Percentiles rank a stretch among this genome's conserved stretches.
phyloP scores from a whole-genome alignment of 2,329 filamentous ascomycete genomes.

The Sclerotinia subarctica region DNA sequence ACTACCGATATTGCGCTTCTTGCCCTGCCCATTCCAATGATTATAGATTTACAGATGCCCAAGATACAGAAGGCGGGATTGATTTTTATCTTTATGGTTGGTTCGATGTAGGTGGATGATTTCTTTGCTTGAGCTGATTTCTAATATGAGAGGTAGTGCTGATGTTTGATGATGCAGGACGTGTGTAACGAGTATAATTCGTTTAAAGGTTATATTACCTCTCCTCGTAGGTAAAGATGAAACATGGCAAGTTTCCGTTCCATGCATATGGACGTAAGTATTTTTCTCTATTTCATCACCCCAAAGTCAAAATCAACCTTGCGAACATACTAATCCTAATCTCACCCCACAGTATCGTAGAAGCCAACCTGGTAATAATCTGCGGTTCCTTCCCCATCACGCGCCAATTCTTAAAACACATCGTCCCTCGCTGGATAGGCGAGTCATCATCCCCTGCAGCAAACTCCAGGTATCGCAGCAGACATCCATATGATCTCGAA shows the following conservation, averaged over 20 bases:
- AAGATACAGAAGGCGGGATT: slow-evolving; percentile 11
- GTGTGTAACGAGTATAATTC: slow-evolving; percentile 10
- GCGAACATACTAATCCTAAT: background rate
- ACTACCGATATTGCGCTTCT: slow-evolving; percentile 10
- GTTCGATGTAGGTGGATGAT: slow-evolving; percentile 1
- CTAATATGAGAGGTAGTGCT: background rate
- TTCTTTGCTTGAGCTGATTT: background rate
- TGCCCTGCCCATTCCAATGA: background rate
- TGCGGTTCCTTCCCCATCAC: slow-evolving; percentile 17
- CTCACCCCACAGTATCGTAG: background rate
- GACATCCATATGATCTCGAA: slow-evolving; percentile 2
- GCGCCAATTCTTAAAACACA: slow-evolving; percentile 8
- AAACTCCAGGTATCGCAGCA: background rate
- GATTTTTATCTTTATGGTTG: slow-evolving; percentile 14
- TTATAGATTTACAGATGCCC: slow-evolving; percentile 13
- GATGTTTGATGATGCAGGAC: background rate
- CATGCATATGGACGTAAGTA: slow-evolving; percentile 10
- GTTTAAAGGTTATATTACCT: slow-evolving; percentile 8
- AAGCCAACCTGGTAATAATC: slow-evolving; percentile 20
- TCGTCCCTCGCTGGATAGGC: slow-evolving; percentile 1
- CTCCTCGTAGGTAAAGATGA: background rate
- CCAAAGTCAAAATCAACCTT: background rate
- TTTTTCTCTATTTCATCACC: background rate
- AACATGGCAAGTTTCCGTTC: slow-evolving; percentile 13
- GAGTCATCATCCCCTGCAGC: background rate